Conservation (phyloP, 1,284 basidiomycete species). For the Ganoderma sinense region DNA sequence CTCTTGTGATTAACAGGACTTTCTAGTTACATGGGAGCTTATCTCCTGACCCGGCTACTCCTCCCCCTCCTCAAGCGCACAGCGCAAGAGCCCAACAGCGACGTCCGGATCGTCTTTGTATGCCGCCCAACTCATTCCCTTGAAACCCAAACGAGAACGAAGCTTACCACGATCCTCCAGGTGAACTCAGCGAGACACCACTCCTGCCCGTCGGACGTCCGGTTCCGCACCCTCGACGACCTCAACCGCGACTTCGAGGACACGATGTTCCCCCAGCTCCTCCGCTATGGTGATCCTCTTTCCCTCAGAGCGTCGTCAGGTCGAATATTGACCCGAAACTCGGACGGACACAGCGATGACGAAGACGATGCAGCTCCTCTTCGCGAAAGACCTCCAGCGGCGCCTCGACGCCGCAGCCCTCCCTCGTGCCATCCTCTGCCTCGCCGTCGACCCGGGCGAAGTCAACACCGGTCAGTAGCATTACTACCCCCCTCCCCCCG, state of each 20-base stretch:
- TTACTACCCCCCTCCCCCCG: no score
- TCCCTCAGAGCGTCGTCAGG: no score
- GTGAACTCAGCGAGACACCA: neutral
- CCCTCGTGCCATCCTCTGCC: conserved; percentile 35
- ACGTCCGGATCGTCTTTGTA: neutral
- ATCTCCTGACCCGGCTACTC: neutral
- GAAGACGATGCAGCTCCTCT: conserved; percentile 34
- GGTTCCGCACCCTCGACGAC: conserved; percentile 47
- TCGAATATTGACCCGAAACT: no score
- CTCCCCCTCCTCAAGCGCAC: neutral
- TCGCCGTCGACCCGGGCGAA: conserved; percentile 42
- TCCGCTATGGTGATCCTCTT: conserved; percentile 53
- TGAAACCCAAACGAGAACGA: no score
- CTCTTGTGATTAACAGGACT: no score
- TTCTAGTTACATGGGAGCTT: neutral
- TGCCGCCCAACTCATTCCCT: neutral
- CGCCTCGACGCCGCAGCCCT: conserved; percentile 37
- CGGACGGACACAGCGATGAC: no score
- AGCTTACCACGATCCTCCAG: neutral
- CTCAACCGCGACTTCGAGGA: conserved; percentile 47
- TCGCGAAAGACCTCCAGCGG: conserved; percentile 38
- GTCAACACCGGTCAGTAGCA: conserved; percentile 48
- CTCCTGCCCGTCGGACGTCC: neutral
- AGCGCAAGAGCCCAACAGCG: neutral
- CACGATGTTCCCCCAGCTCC: conserved; percentile 36